Percentiles rank a stretch among this genome's conserved stretches.
These are phyloP conservation scores for Hericium coralloides DNA, from an alignment of 768 basidiomycete species.

Conservation along the genomic window DNA sequence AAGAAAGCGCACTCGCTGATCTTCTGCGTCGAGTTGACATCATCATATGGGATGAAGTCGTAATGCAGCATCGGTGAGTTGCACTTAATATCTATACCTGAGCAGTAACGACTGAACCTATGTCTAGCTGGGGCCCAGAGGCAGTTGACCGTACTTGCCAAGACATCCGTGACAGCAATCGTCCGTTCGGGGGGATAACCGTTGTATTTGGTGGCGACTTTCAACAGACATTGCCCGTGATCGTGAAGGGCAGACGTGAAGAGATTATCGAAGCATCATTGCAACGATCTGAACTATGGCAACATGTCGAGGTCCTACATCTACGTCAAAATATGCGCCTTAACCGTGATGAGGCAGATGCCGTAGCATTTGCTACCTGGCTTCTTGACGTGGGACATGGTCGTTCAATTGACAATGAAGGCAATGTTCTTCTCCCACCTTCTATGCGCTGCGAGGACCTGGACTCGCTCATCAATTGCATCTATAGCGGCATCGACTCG, in stretches of 20 bases:
- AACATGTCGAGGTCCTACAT: slow-evolving; percentile 21
- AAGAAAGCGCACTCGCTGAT: slow-evolving; percentile 22
- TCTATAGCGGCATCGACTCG: slow-evolving; percentile 17
- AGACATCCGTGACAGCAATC: slow-evolving; percentile 23
- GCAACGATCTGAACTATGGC: slow-evolving; percentile 31
- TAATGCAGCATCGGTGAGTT: slow-evolving; percentile 25
- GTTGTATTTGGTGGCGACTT: slow-evolving; percentile 43
- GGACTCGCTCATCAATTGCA: slow-evolving; percentile 17
- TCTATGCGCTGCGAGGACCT: slow-evolving; percentile 21
- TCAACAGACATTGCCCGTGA: slow-evolving; percentile 37
- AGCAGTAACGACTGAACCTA: too few relatives aligned
- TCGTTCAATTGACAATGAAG: slow-evolving; percentile 11
- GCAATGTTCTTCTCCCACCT: slow-evolving; percentile 18
- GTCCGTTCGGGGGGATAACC: slow-evolving; percentile 36
- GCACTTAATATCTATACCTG: not conserved
- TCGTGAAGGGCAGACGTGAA: slow-evolving; percentile 25
- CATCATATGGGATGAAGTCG: slow-evolving; percentile 38
- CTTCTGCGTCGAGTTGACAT: slow-evolving; percentile 23
- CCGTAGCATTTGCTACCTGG: slow-evolving; percentile 27
- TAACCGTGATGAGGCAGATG: slow-evolving; percentile 18
- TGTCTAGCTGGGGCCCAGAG: slow-evolving; percentile 21
- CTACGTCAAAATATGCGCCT: slow-evolving; percentile 35
- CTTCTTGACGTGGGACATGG: slow-evolving; percentile 30
- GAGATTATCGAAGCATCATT: slow-evolving; percentile 31
- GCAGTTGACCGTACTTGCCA: slow-evolving; percentile 29